A percentile compares a stretch with the other conserved stretches of the same genome.
These are phyloP conservation scores for Metschnikowia lachancei DNA, from an alignment of 805 yeast species.

Conservation along the genomic window DNA sequence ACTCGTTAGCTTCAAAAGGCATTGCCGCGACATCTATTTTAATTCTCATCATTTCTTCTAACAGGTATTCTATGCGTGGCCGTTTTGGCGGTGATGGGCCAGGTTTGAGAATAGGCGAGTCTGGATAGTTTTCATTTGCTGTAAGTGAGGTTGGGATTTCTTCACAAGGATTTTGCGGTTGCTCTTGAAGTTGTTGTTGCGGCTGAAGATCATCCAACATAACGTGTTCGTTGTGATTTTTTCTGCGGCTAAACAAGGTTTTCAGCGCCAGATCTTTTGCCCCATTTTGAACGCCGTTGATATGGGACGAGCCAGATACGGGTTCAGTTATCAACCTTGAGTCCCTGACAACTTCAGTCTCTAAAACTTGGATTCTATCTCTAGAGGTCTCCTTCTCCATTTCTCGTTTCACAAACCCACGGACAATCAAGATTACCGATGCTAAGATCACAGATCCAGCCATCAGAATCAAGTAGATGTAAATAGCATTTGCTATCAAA, in stretches of 20 bases:
- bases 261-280: constrained; percentile 3
- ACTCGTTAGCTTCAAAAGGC: constrained; percentile 4
- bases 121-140: constrained; percentile 1
- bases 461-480: constrained; percentile 13
- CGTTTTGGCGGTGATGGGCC: not conserved
- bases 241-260: constrained; percentile 8
- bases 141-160: constrained; percentile 6
- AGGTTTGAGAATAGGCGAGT: not conserved
- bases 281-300: constrained; percentile 1
- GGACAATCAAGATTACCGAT: constrained; percentile 5
- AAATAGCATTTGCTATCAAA: constrained; percentile 15
- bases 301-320: constrained; percentile 1
- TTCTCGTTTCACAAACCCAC: constrained; percentile 14
- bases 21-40: not conserved
- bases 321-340: not conserved
- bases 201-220: too few relatives aligned
- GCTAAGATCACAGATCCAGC: constrained; percentile 11
- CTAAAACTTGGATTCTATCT: not conserved
- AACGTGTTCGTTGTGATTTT: constrained; percentile 1
- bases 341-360: not conserved
- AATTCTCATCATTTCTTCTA: constrained; percentile 7
- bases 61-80: constrained; percentile 1
- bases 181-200: too few relatives aligned
- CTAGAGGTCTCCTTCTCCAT: not conserved
- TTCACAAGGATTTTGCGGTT: not conserved